phyloP scores from a whole-genome alignment of 768 basidiomycete species.

The Podaxis mareebaensis region DNA sequence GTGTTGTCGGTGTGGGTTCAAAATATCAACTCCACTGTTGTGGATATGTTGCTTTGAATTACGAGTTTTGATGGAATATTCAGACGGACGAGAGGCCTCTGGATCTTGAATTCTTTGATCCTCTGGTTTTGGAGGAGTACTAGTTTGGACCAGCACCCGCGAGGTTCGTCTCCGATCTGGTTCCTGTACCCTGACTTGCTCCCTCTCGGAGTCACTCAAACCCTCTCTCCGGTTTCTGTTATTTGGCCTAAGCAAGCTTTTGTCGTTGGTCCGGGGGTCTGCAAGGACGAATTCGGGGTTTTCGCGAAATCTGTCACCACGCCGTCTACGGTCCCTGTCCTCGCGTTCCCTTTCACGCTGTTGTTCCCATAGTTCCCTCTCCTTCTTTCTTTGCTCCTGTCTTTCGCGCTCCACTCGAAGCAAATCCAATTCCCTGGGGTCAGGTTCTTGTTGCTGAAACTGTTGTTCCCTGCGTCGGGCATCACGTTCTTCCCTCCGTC shows the following conservation, averaged over 20 bases:
- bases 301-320: constrained; percentile 1
- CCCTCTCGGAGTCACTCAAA: constrained; percentile 14
- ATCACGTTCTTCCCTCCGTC: constrained; percentile 18
- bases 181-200: not conserved
- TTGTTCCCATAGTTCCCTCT: constrained; percentile 10
- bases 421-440: constrained; percentile 6
- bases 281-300: not conserved
- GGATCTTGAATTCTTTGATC: not conserved
- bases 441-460: constrained; percentile 12
- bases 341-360: constrained; percentile 17
- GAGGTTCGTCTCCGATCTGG: not conserved
- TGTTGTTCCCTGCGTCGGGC: constrained; percentile 17
- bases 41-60: not conserved
- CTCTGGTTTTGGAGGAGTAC: not conserved
- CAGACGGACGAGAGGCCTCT: not conserved
- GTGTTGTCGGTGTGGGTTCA: not conserved
- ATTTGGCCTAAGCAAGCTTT: not conserved
- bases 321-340: constrained; percentile 14
- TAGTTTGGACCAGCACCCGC: not conserved
- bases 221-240: constrained; percentile 1
- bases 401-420: constrained; percentile 17
- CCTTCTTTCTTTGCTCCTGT: constrained; percentile 15
- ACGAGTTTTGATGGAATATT: not conserved
- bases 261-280: not conserved
- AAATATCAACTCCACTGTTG: not conserved